phyloP scores from a whole-genome alignment of 2,329 filamentous ascomycete species.

The Scortechinia acanthostroma region DNA sequence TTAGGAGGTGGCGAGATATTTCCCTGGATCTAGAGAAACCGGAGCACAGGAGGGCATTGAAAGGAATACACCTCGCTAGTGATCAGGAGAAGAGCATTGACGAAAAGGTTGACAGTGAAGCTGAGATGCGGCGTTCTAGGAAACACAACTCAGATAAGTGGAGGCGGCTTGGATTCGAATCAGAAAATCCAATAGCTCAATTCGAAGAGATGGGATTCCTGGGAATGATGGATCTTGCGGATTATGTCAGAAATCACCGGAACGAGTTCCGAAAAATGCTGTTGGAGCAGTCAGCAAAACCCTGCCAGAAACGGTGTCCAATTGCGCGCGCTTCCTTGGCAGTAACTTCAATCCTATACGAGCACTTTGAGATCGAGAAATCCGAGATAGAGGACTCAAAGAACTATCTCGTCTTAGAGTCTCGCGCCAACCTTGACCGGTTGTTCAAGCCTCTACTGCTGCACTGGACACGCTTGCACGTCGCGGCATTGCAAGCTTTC shows the following conservation, averaged over 20 bases:
- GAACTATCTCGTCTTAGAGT: slow-evolving; percentile 51
- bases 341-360: slow-evolving; percentile 64
- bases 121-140: slow-evolving; percentile 33
- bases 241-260: slow-evolving; percentile 64
- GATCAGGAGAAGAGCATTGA: slow-evolving; percentile 34
- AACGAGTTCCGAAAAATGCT: slow-evolving; percentile 66
- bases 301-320: slow-evolving; percentile 53
- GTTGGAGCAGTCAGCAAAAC: slow-evolving; percentile 57
- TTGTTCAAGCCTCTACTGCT: slow-evolving; percentile 62
- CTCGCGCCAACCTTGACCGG: slow-evolving; percentile 58
- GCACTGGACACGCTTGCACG: slow-evolving; percentile 66
- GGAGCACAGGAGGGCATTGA: slow-evolving; percentile 62
- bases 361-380: slow-evolving; percentile 69
- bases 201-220: slow-evolving; percentile 64
- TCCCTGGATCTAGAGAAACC: slow-evolving; percentile 58
- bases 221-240: slow-evolving; percentile 70
- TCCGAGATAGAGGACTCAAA: slow-evolving; percentile 54
- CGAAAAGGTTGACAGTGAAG: slow-evolving; percentile 19
- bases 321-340: slow-evolving; percentile 62
- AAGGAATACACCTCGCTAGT: slow-evolving; percentile 57
- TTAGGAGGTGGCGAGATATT: slow-evolving; percentile 64
- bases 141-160: slow-evolving; percentile 62
- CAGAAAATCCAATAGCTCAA: slow-evolving; percentile 59
- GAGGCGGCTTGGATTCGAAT: slow-evolving; percentile 63
- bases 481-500: slow-evolving; percentile 59